These are phyloP conservation scores for Silene noctiflora DNA, from an alignment of 179 eudicot genomes.

Conservation along the genomic window DNA sequence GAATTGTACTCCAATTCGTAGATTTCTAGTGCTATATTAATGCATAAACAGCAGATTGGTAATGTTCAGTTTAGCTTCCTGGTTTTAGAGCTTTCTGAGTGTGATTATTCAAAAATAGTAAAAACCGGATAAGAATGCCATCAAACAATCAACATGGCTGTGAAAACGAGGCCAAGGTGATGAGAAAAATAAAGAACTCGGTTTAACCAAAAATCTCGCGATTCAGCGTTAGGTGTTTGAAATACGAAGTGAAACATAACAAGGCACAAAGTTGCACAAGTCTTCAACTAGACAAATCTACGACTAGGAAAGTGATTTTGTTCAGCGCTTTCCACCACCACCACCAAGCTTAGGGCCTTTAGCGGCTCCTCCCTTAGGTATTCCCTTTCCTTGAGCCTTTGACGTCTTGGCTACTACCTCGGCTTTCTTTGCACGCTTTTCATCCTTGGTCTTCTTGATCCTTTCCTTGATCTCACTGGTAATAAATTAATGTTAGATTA, in stretches of 20 bases:
- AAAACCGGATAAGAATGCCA: neutral
- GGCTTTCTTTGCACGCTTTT: constrained; percentile 60
- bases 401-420: constrained; percentile 39
- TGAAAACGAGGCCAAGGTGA: neutral
- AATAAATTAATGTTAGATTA: neutral
- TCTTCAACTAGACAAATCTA: constrained; percentile 20
- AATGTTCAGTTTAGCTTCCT: too few species aligned
- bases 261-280: neutral
- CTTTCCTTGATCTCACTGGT: constrained; percentile 63
- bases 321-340: constrained; percentile 41
- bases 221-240: neutral
- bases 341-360: constrained; percentile 42
- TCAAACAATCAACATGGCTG: neutral
- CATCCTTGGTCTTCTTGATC: constrained; percentile 66
- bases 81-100: too few species aligned
- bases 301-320: constrained; percentile 20
- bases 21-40: too few species aligned
- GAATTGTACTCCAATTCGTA: too few species aligned
- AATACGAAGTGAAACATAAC: neutral
- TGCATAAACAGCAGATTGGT: too few species aligned
- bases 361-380: constrained; percentile 32
- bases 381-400: constrained; percentile 34
- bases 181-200: neutral
- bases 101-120: too few species aligned
- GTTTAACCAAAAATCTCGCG: constrained; percentile 9